A percentile compares a stretch with the other conserved stretches of the same genome.
Evolutionary conservation across 108 stramenopile genomes (phyloP).

Genomic region (Nitzschia sp.): DNA sequence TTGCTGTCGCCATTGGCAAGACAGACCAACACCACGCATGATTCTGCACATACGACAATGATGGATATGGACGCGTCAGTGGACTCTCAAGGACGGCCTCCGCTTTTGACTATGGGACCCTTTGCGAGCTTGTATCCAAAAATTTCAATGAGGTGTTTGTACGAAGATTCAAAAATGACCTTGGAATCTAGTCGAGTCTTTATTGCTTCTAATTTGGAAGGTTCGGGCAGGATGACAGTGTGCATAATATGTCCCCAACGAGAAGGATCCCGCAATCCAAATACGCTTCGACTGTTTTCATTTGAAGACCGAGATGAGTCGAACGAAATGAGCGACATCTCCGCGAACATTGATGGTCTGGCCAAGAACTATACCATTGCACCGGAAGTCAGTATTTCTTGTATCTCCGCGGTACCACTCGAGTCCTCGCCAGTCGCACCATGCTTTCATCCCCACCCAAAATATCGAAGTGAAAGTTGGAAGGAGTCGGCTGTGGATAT

Average conservation of each 20-base stretch:
- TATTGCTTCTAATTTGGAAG: conserved; percentile 35
- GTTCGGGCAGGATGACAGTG: conserved; percentile 20
- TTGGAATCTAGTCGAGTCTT: conserved; percentile 24
- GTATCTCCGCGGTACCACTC: conserved; percentile 39
- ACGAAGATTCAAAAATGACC: conserved; percentile 19
- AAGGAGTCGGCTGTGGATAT: conserved; percentile 50
- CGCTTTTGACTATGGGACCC: conserved; percentile 24
- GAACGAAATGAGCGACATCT: background rate
- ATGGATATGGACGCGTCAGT: conserved; percentile 22
- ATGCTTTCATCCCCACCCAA: conserved; percentile 24
- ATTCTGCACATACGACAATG: background rate
- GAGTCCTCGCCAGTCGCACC: conserved; percentile 51
- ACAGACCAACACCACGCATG: background rate
- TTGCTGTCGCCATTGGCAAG: conserved; percentile 29
- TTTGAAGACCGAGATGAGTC: background rate
- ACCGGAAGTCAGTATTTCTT: conserved; percentile 36
- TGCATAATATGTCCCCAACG: conserved; percentile 21
- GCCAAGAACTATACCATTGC: background rate
- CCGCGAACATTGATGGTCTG: background rate
- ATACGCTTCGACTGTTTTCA: conserved; percentile 16
- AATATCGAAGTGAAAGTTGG: conserved; percentile 1
- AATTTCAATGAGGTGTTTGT: conserved; percentile 23
- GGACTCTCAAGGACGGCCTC: conserved; percentile 6
- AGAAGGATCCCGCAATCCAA: background rate
- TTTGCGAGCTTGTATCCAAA: conserved; percentile 38